These are phyloP conservation scores for Bromus sterilis DNA, from an alignment of 176 grass and related monocot genomes.

Conservation along the genomic window DNA sequence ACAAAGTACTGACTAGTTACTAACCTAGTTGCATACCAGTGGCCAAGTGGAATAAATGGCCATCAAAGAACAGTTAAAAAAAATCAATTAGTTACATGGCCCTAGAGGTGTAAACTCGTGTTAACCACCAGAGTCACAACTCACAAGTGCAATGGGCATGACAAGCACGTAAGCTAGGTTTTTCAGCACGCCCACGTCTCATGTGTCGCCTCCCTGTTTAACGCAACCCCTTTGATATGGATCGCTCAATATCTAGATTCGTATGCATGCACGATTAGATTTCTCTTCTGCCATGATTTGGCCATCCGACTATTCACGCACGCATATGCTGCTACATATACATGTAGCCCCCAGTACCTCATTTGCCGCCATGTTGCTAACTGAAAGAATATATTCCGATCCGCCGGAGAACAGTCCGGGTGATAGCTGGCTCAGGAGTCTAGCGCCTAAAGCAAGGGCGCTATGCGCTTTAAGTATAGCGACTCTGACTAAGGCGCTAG, in stretches of 20 bases:
- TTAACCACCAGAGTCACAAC: not conserved
- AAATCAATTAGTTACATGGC: not conserved
- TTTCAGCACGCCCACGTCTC: constrained; percentile 31
- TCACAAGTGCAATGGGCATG: constrained; percentile 18
- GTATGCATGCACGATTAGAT: not conserved
- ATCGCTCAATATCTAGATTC: not conserved
- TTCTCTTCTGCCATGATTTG: not conserved
- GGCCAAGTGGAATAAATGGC: not conserved
- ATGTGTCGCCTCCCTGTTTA: not conserved
- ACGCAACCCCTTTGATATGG: not conserved
- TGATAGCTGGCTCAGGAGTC: no score
- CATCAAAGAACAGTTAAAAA: not conserved
- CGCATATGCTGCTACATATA: not conserved
- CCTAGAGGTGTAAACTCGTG: constrained; percentile 15
- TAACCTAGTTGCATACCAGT: not conserved
- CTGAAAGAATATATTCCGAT: constrained; percentile 12
- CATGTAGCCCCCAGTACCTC: not conserved
- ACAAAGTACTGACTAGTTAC: not conserved
- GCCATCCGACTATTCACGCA: not conserved
- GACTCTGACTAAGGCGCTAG: no score
- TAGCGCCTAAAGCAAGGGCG: no score
- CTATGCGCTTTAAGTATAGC: no score
- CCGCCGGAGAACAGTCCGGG: not conserved
- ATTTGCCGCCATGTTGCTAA: not conserved
- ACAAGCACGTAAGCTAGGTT: constrained; percentile 32